phyloP scores from a whole-genome alignment of 1,139 yeast species.

The Candida sanyaensis region DNA sequence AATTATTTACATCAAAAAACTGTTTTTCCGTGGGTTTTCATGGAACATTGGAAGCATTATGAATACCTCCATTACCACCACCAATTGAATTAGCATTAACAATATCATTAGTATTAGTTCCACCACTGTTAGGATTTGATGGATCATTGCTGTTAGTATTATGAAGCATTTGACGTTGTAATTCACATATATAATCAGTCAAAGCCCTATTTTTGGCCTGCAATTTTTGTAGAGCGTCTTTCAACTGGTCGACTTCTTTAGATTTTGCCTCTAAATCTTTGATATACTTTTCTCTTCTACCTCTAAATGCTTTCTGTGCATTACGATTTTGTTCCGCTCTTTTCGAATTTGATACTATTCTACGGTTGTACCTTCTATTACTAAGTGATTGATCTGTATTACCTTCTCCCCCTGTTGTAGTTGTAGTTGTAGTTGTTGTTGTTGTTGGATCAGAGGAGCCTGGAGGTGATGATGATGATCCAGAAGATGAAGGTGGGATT shows the following conservation, averaged over 20 bases:
- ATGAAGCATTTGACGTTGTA: slow-evolving; percentile 20
- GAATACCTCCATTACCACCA: background rate
- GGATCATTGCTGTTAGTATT: background rate
- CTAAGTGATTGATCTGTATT: background rate
- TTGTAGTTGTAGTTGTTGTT: no score
- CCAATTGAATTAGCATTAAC: background rate
- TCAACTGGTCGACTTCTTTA: slow-evolving; percentile 57
- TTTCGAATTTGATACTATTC: slow-evolving; percentile 64
- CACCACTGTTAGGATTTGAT: background rate
- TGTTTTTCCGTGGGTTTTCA: background rate
- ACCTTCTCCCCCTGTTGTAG: background rate
- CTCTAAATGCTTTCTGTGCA: slow-evolving; percentile 87
- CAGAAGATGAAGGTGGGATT: background rate
- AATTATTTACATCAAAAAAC: background rate
- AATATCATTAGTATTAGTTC: background rate
- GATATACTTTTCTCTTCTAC: slow-evolving; percentile 74
- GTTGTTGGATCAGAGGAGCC: background rate
- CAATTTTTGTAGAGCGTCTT: slow-evolving; percentile 63
- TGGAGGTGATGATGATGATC: background rate
- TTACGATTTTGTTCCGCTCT: slow-evolving; percentile 88
- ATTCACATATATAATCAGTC: slow-evolving; percentile 69
- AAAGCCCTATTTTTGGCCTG: slow-evolving; percentile 70
- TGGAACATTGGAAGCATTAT: background rate
- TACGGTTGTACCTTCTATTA: slow-evolving; percentile 12
- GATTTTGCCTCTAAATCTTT: slow-evolving; percentile 76